phyloP scores from a whole-genome alignment of 208 protist genomes.

The Leishmania mexicana region DNA sequence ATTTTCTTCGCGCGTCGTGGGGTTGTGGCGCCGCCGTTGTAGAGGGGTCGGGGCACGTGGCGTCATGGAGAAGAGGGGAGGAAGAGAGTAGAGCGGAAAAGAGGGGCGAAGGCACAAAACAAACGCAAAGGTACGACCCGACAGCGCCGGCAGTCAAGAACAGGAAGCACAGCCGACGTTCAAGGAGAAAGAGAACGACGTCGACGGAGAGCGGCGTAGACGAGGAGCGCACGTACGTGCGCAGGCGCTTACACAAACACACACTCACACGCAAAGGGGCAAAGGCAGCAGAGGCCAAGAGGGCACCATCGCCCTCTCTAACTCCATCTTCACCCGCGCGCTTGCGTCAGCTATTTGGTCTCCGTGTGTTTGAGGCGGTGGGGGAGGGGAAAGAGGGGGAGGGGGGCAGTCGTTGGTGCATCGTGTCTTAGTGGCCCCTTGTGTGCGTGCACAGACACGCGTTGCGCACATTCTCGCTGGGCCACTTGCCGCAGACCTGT shows the following conservation, averaged over 20 bases:
- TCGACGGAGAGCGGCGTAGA: neutral
- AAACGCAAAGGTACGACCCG: neutral
- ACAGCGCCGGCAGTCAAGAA: neutral
- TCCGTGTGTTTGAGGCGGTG: neutral
- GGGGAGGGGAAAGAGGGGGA: neutral
- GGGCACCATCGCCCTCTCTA: neutral
- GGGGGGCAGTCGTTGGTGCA: neutral
- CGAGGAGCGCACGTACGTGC: neutral
- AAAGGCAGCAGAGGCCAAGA: neutral
- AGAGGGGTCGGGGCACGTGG: neutral
- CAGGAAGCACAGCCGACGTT: constrained; percentile 6
- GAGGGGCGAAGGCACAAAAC: constrained; percentile 16
- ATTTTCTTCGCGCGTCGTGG: constrained; percentile 17
- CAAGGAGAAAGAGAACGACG: neutral
- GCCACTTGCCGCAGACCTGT: neutral
- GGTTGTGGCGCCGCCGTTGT: neutral
- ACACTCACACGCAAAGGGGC: neutral
- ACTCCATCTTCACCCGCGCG: neutral
- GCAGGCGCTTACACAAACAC: constrained; percentile 1
- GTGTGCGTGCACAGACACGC: neutral
- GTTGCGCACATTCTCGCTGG: neutral
- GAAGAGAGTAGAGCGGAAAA: constrained; percentile 9
- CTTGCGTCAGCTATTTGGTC: neutral
- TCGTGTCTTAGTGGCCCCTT: neutral
- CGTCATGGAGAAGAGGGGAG: neutral